These are phyloP conservation scores for Jacaranda mimosifolia DNA, from an alignment of 257 asterid species.

Conservation along the genomic window DNA sequence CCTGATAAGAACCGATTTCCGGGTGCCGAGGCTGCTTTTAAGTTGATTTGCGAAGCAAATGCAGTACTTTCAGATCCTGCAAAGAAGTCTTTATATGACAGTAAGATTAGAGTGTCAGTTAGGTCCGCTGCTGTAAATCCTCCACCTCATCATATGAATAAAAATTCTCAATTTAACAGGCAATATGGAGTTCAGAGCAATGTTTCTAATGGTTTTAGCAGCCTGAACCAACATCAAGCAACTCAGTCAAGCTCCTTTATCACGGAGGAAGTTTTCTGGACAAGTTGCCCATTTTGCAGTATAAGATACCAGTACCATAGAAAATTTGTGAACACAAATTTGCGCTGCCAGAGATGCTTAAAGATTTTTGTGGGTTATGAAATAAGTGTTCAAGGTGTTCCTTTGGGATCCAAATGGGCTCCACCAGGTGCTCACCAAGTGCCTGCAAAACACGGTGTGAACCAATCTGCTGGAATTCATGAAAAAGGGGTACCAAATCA, in stretches of 20 bases:
- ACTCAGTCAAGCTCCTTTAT: constrained; percentile 35
- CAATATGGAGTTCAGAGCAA: constrained; percentile 34
- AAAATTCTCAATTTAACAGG: constrained; percentile 24
- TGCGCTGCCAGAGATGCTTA: constrained; percentile 50
- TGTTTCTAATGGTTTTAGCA: constrained; percentile 38
- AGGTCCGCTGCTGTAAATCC: constrained; percentile 42
- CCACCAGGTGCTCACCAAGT: constrained; percentile 48
- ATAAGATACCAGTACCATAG: constrained; percentile 44
- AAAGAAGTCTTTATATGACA: constrained; percentile 60
- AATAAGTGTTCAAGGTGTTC: constrained; percentile 49
- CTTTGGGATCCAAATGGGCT: constrained; percentile 37
- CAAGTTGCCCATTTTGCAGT: constrained; percentile 57
- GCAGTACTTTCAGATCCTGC: constrained; percentile 57
- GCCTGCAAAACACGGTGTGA: constrained; percentile 39
- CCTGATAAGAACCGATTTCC: constrained; percentile 74
- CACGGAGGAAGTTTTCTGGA: constrained; percentile 54
- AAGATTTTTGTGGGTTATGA: constrained; percentile 49
- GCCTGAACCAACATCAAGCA: constrained; percentile 37
- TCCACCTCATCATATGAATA: constrained; percentile 29
- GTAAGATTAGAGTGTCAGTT: constrained; percentile 38
- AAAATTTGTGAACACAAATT: constrained; percentile 31
- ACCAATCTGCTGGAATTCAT: constrained; percentile 37
- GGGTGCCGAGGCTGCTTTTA: constrained; percentile 79
- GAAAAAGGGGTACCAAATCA: constrained; percentile 40
- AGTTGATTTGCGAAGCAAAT: constrained; percentile 68